Base-by-base conservation (phyloP, 257 asterid genomes). In the Primulina tabacum region DNA sequence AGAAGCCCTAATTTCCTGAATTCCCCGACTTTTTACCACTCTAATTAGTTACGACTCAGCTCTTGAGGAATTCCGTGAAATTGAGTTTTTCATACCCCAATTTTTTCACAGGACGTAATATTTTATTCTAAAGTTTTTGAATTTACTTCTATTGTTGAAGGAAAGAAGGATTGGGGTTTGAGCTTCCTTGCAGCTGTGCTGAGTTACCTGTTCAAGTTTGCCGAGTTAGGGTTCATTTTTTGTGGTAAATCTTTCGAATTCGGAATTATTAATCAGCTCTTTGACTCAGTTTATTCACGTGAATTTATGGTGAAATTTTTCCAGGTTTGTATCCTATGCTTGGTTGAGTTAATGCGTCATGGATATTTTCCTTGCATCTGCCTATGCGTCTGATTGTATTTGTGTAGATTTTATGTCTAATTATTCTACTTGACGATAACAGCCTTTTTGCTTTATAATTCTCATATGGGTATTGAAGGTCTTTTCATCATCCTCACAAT, bases 1-100 rank as follows among this genome's bases (percentile, higher is more conserved):
- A 73, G 66, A 76, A 83, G 71, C 82, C 89, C 82, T 86, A 77
- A 72, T 69, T 73, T 65, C 76, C 55, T 43, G 59, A 61, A 64
- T 50, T 62, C 58, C 73, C 71, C 62, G 38, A 61, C 29, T 69
- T 58, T 33, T 37, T 32, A 4, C 26, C 28, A 56, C 6, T 64
- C 40, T 38, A 24, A 21, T 52, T 57, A 1, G 21, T 60, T 28
- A 72, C 14, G 47, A 35, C 40, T 4, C 55, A 47, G 6, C 0
- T 47, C 58, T 71, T 7, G 59, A 26, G 30, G 28, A 66, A 72
- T 68, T 58, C 71, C 70, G 52, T 68, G 52, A 64, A 64, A 53
- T 73, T 68, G 8, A 28, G 20, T 68, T 35, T 9, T 32, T 50
- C 9, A 4, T 16, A 12, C 20, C 55, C 8, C 4, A 10, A 10